Evolutionary conservation across 108 stramenopile species (phyloP).

Genomic region (Nitzschia palea): DNA sequence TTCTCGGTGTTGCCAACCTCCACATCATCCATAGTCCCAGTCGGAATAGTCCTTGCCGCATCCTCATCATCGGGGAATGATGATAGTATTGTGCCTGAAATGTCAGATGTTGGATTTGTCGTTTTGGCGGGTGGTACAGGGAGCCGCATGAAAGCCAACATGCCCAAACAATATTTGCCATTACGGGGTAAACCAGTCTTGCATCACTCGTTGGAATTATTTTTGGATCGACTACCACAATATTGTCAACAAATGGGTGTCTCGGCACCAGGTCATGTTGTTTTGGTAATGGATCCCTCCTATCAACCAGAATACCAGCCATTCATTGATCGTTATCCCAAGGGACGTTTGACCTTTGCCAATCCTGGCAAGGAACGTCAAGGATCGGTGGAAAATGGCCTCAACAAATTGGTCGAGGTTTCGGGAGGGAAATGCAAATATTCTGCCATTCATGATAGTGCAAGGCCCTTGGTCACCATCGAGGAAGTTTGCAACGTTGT

Average conservation of each 20-base stretch:
- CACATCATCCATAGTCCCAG: neutral
- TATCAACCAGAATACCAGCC: slow-evolving; percentile 84
- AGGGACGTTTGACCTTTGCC: slow-evolving; percentile 76
- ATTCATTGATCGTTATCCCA: slow-evolving; percentile 57
- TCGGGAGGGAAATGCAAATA: slow-evolving; percentile 45
- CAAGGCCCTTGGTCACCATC: slow-evolving; percentile 90
- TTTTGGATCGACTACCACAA: slow-evolving; percentile 63
- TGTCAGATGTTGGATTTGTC: slow-evolving; percentile 83
- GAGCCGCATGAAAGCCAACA: slow-evolving; percentile 89
- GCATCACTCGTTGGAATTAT: slow-evolving; percentile 89
- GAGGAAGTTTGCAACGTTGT: slow-evolving; percentile 75
- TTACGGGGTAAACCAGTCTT: slow-evolving; percentile 80
- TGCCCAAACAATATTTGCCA: slow-evolving; percentile 92
- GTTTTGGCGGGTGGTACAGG: slow-evolving; percentile 93
- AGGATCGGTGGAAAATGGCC: slow-evolving; percentile 90
- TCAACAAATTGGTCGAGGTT: slow-evolving; percentile 59
- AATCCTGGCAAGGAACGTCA: slow-evolving; percentile 93
- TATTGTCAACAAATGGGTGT: slow-evolving; percentile 16
- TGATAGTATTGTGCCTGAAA: slow-evolving; percentile 18
- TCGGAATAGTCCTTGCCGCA: neutral
- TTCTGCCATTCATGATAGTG: slow-evolving; percentile 91
- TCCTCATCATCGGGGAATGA: slow-evolving; percentile 16
- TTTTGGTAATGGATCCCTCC: slow-evolving; percentile 87
- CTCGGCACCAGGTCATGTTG: slow-evolving; percentile 62
- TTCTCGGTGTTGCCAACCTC: neutral